Evolutionary conservation across 2,329 filamentous ascomycete genomes (phyloP), one percentile per base, ranked within the genome.

Genomic region (Plenodomus lindquistii): DNA sequence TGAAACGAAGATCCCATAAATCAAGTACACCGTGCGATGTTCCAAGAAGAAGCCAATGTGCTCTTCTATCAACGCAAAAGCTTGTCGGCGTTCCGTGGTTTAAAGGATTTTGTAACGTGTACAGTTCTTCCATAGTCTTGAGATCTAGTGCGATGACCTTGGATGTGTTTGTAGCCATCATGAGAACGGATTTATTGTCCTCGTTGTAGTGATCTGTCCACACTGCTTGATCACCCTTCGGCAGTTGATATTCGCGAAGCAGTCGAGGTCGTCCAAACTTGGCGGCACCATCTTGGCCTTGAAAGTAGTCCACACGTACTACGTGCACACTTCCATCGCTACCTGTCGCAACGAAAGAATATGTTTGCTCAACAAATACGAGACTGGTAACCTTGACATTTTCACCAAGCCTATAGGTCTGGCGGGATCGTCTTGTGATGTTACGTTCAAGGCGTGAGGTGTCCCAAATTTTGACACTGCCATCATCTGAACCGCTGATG

Each of bases 1-100:
- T 88, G 79, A 99, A 99, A n/a, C 94, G 87, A 35, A 99, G 79
- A 72, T 99, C 94, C 94, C 94, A 99, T 1, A 99, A 81, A 67
- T 96, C 89, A 7, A 99, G 78, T 21, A 97, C 87, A 29, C 95
- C 94, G 67, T 97, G 92, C 0, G 91, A 90, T 0, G 95, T 99
- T 29, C 92, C 94, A 0, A 97, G 76, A 1, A 96, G 81, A 2
- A 99, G 78, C 94, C 94, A 99, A 65, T 94, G 91, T 42, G 88
- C 86, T 66, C 86, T 89, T 48, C 85, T 83, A 65, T 97, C 91
- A 24, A 96, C 81, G 63, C 89, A 93, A 72, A 99, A 97, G 59
- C 90, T 94, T 0, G 90, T 97, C 1, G 91, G 90, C 0, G 87
- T 89, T 11, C 94, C 94, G 65, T 99, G 93, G 62, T 96, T 89